Base-by-base conservation (phyloP, 2,329 filamentous ascomycete species). In the Orbilia blumenaviensis region DNA sequence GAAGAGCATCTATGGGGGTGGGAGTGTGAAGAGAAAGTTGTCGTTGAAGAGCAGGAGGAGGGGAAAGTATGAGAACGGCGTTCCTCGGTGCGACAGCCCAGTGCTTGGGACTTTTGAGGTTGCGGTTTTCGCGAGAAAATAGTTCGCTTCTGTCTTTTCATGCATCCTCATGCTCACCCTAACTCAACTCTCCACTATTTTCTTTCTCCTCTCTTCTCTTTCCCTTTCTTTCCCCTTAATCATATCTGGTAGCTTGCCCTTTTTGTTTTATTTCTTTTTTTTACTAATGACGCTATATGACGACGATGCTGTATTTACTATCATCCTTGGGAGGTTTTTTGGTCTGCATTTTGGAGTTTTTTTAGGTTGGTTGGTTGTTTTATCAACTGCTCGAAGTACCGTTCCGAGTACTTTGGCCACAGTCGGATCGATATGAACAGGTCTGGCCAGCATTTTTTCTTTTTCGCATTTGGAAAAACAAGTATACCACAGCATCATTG, bases 41-140 rank as follows among this genome's bases (percentile, higher is more conserved):
- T 75, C 71, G 12, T 18, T 56, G 56, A 66, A 41, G 29, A 67
- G 34, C 12, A 66, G 29, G 48, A 68, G 56, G 56, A 68, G 58
- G 29, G 63, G 21, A 29, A 68, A 64, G 27, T 58, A 67, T 42
- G 23, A 29, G 21, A 61, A 71, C 16, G 71, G 71, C 14, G 60
- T 75, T 9, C 71, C 71, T 12, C 52, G 71, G 36, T 75, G 71
- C n/a, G 71, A 75, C 32, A 75, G 71, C 16, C 71, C 71, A 16
- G 71, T 75, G 12, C 29, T 75, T 18, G 71, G 71, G 27, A 34
- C 36, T 21, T 75, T 56, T 42, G 63, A 74, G 12, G 63, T 75
- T 14, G 58, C n/a, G n/a, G n/a, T 75, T 16, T 75, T 75, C 48
- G 71, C 63, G 29, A 56, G 32, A 18, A 56, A 32, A 56, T 56